Evolutionary conservation across 2,329 filamentous ascomycete species (phyloP), one percentile per base, ranked within the genome.

Genomic region (Trichoderma sp.): DNA sequence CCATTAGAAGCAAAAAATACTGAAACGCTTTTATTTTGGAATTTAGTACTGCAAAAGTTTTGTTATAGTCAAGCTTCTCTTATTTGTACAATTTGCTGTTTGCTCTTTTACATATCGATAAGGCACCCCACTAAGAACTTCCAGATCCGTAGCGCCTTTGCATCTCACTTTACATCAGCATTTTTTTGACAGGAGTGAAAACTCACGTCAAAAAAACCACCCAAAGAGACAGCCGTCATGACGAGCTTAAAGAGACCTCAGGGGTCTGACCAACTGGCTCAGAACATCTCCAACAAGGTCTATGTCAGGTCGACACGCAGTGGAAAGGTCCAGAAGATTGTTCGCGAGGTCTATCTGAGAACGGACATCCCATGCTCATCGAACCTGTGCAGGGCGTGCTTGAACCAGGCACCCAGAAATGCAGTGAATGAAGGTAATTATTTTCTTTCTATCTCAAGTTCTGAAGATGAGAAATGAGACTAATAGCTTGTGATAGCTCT

Each of bases 301-400:
- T 99, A 97, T 80, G 93, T 99, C 74, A 90, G 96, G 73, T 98
- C 96, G 30, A 97, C 95, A 62, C 95, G 93, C 82, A 96, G 91
- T 82, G 96, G 96, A 82, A 98, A 98, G 85, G 95, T 98, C 73
- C 96, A 98, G 82, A 99, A 99, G 87, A 97, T 99, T 79, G 96
- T 99, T 75, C 91, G 95, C 78, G 96, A 99, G 85, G 88, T 98
- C 74, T 99, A 99, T 82, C 87, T 99, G 73, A 90, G 96, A 81
- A 93, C 95, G 83, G 96, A 99, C 81, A 98, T 99, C 78, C 95
- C 96, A 64, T 99, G 96, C 84, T 98, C 95, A 39, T 98, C 95
- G 30, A 92, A 91, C 81, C 85, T 99, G 58, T 99, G 96, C 85
- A 87, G 88, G 73, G 83, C 82, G 78, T 99, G 96, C 81, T 86